Evolutionary conservation across 2,329 filamentous ascomycete species (phyloP), one percentile per base, ranked within the genome.

Genomic region (Pseudofabraea citricarpa): DNA sequence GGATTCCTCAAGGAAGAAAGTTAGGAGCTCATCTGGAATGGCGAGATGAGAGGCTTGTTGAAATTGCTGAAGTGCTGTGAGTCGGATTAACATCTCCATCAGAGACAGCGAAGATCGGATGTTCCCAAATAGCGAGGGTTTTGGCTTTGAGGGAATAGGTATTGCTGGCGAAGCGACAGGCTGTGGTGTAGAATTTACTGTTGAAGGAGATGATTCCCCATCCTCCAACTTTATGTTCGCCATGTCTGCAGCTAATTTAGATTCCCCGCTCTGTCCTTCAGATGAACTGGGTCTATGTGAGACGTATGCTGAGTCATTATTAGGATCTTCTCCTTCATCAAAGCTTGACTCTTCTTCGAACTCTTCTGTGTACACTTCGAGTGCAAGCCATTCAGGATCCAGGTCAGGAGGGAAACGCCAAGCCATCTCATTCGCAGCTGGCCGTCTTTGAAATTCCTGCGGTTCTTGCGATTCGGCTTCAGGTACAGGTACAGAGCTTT

Each of bases 301-400:
- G 5, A 35, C 27, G 20, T 54, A 57, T 6, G 53, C 48, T 8
- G 56, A 60, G 18, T 56, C 51, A 24, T 49, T 46, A 21, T 49
- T 47, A 8, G 44, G 44, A 36, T 54, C 51, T 13, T 63, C 46
- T 18, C 69, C 71, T 32, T 71, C 59, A 29, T 81, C 78, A 0
- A 74, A 73, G 31, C 75, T 73, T 2, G 54, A 9, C 66, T 73
- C 10, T 3, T 69, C 63, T 12, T 74, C 68, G 6, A n/a, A 12
- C 21, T 73, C 69, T 62, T 87, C 83, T 8, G 72, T 74, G 59
- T 82, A 86, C 7, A 88, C 80, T 62, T 87, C 83, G 36, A 88
- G 78, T 0, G 84, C 84, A 50, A 87, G 74, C 84, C 84, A 88
- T 64, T 87, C 84, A 2, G 80, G 77, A 52, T 88, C 84, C 0